Evolutionary conservation across 306 rosid species (phyloP), one percentile per base, ranked within the genome.

Genomic region (Vigna nakashimae): DNA sequence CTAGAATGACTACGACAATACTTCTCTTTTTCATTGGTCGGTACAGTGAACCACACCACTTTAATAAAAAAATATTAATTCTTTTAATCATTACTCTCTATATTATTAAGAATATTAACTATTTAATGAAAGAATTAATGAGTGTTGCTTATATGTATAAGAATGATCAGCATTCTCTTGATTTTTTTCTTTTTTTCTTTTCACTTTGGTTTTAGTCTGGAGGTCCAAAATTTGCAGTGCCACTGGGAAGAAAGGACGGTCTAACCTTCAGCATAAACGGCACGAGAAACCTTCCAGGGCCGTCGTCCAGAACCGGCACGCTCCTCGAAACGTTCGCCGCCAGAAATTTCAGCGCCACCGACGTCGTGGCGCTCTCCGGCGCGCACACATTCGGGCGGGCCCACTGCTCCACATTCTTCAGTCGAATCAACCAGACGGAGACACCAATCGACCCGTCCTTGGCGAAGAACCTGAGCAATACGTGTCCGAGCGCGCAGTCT

Each of bases 241-340:
- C 93, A 18, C 43, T 87, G 3, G 93, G 93, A 76, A 87, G 93
- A 70, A 78, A 79, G 11, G 93, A 89, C 28, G 85, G 89, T 9
- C 70, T 81, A 4, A 69, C 48, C 28, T 81, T 83, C 2, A 89
- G 82, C 16, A 55, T 82, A 13, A 55, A 1, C 30, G 14, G 81
- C 4, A 79, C 73, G 10, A 76, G 34, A 2, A 87, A 79, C 51
- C 91, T 87, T 6, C 91, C 91, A 0, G 1, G 75, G 20, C 91
- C 88, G 0, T 3, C 34, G 0, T 65, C 69, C 81, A 81, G 38
- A 49, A 60, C 88, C 12, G 20, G 55, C 17, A 32, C 1, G 14
- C 65, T 84, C 58, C 56, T 89, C 6, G 1, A 28, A 10, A 7
- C 40, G 0, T 79, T 89, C 1, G 81, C 69, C 1, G 36, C 20